These are phyloP conservation scores for Rhodomyrtus tomentosa DNA, from an alignment of 345 rosid species.

Conservation along the genomic window DNA sequence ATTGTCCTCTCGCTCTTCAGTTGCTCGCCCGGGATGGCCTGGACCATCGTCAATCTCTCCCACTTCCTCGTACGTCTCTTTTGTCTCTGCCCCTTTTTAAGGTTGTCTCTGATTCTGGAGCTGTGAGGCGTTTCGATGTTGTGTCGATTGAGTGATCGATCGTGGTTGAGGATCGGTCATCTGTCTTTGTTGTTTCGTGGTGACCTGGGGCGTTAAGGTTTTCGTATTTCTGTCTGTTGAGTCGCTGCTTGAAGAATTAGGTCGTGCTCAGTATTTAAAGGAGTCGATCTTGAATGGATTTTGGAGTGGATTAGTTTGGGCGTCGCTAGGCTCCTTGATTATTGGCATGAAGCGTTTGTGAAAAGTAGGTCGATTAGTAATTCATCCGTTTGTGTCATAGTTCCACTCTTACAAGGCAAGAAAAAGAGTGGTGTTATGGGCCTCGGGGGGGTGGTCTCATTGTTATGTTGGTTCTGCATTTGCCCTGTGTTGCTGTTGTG, in stretches of 20 bases:
- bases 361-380: not conserved
- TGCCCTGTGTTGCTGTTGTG: not conserved
- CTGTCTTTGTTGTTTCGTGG: not conserved
- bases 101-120: not conserved
- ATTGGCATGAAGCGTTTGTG: not conserved
- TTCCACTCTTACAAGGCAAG: not conserved
- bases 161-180: not conserved
- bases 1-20: conserved; percentile 31
- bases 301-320: not conserved
- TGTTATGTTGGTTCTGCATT: not conserved
- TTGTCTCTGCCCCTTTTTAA: not conserved
- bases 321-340: not conserved
- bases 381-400: not conserved
- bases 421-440: not conserved
- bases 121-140: not conserved
- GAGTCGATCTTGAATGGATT: not conserved
- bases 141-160: not conserved
- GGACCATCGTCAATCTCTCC: conserved; percentile 39
- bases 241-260: not conserved
- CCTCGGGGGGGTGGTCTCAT: not conserved
- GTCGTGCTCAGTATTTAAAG: not conserved
- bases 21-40: conserved; percentile 49
- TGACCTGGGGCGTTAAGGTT: not conserved
- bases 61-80: conserved; percentile 21
- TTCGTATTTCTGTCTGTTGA: not conserved